Evolutionary conservation across 2,329 filamentous ascomycete genomes (phyloP).

Genomic region (Fusarium sp.): DNA sequence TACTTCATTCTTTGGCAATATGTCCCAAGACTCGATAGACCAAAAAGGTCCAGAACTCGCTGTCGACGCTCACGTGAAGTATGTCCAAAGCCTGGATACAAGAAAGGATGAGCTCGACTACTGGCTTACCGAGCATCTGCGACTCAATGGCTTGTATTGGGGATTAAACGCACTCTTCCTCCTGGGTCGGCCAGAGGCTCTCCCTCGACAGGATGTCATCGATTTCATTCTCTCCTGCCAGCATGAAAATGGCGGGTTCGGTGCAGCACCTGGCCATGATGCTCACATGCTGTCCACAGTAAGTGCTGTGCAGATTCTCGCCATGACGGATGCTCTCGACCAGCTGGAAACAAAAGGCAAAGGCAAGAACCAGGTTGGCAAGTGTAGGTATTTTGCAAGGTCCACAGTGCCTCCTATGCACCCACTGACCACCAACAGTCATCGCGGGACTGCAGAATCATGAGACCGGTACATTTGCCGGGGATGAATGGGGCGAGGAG

Average conservation of each 20-base stretch:
- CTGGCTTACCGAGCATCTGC: constrained; percentile 96
- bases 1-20: constrained; percentile 37
- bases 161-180: constrained; percentile 89
- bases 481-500: constrained; percentile 95
- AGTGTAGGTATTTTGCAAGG: constrained; percentile 69
- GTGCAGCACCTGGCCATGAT: constrained; percentile 93
- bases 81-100: constrained; percentile 92
- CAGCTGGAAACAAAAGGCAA: constrained; percentile 79
- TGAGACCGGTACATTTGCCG: constrained; percentile 86
- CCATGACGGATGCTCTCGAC: constrained; percentile 84
- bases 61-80: constrained; percentile 78
- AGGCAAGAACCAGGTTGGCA: constrained; percentile 74
- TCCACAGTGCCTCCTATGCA: constrained; percentile 18
- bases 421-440: constrained; percentile 58
- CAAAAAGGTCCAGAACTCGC: constrained; percentile 59
- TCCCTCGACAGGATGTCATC: constrained; percentile 83
- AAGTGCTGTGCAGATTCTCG: constrained; percentile 93
- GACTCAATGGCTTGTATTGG: constrained; percentile 97
- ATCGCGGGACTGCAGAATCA: constrained; percentile 85
- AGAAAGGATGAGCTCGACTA: constrained; percentile 96
- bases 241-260: constrained; percentile 88
- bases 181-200: constrained; percentile 80
- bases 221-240: constrained; percentile 97
- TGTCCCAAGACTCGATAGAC: constrained; percentile 41
- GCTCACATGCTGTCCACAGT: constrained; percentile 96